These are phyloP conservation scores for Cryphonectria japonica DNA, from an alignment of 2,329 filamentous ascomycete species.

Conservation along the genomic window DNA sequence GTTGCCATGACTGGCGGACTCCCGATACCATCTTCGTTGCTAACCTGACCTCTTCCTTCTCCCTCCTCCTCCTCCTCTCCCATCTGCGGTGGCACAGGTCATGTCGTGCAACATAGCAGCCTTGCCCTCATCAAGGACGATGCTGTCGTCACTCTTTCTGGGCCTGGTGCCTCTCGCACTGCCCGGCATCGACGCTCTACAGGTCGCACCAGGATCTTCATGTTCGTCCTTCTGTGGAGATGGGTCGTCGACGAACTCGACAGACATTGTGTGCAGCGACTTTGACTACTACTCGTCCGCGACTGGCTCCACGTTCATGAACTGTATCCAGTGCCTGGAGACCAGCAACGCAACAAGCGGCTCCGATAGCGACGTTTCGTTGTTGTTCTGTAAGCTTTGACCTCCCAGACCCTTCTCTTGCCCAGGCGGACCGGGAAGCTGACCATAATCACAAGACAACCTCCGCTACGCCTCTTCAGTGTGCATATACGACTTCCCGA, in stretches of 20 bases:
- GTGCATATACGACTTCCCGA: slow-evolving; percentile 48
- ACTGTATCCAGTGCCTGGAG: slow-evolving; percentile 52
- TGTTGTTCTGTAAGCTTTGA: slow-evolving; percentile 52
- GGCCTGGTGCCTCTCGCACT: slow-evolving; percentile 29
- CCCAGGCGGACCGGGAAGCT: slow-evolving; percentile 16
- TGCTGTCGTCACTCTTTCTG: slow-evolving; percentile 7
- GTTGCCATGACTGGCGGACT: slow-evolving; percentile 13
- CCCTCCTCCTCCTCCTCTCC: neutral
- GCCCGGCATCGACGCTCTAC: slow-evolving; percentile 39
- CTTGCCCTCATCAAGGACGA: slow-evolving; percentile 19
- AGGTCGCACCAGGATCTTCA: slow-evolving; percentile 54
- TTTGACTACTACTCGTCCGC: slow-evolving; percentile 42
- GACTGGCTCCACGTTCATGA: slow-evolving; percentile 50
- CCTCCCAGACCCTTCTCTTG: neutral
- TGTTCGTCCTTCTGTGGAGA: slow-evolving; percentile 55
- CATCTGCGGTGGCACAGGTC: slow-evolving; percentile 12
- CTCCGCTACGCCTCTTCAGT: slow-evolving; percentile 52
- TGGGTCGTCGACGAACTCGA: slow-evolving; percentile 46
- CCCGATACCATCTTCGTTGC: slow-evolving; percentile 9
- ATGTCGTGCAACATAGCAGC: slow-evolving; percentile 22
- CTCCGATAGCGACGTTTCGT: slow-evolving; percentile 47
- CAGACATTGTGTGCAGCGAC: slow-evolving; percentile 53
- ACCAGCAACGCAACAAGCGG: slow-evolving; percentile 47
- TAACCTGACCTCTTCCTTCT: neutral
- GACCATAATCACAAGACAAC: slow-evolving; percentile 47